These are phyloP conservation scores for Xylariomycetidae sp. DNA, from an alignment of 2,329 filamentous ascomycete genomes.

Conservation along the genomic window DNA sequence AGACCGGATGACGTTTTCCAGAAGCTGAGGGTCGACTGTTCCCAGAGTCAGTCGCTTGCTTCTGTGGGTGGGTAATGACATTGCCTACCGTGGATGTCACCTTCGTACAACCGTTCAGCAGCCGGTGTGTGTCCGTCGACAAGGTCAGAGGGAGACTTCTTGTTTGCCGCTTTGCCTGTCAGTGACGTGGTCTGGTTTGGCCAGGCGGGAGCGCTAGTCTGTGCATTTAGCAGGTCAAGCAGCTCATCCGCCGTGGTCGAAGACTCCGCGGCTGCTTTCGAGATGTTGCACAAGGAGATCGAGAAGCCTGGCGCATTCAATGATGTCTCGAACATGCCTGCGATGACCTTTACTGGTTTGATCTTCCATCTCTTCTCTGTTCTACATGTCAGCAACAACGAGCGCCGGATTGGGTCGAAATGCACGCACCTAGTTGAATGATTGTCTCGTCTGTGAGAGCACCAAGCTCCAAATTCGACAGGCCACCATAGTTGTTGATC, in stretches of 20 bases:
- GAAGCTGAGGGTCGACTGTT: slow-evolving; percentile 21
- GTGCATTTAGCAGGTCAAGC: slow-evolving; percentile 40
- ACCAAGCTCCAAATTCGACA: slow-evolving; percentile 48
- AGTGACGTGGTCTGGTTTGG: slow-evolving; percentile 28
- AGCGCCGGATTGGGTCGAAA: no score
- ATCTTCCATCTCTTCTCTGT: slow-evolving; percentile 41
- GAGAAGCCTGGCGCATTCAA: slow-evolving; percentile 51
- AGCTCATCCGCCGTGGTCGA: slow-evolving; percentile 28
- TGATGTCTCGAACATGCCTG: slow-evolving; percentile 44
- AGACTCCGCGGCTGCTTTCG: slow-evolving; percentile 23
- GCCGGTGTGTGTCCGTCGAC: no score
- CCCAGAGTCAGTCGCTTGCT: slow-evolving; percentile 9
- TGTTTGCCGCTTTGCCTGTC: no score
- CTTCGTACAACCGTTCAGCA: no score
- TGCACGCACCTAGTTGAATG: slow-evolving; percentile 5
- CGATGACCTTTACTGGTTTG: slow-evolving; percentile 38
- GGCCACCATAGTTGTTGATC: slow-evolving; percentile 52
- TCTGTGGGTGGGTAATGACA: no score
- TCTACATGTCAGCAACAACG: neutral
- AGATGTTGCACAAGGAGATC: slow-evolving; percentile 47
- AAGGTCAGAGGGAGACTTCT: no score
- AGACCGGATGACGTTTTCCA: slow-evolving; percentile 21
- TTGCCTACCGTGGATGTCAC: slow-evolving; percentile 1
- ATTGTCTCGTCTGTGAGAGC: slow-evolving; percentile 43
- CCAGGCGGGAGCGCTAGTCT: slow-evolving; percentile 46